These are phyloP conservation scores for Candida nanaspora DNA, from an alignment of 805 yeast species.

Conservation along the genomic window DNA sequence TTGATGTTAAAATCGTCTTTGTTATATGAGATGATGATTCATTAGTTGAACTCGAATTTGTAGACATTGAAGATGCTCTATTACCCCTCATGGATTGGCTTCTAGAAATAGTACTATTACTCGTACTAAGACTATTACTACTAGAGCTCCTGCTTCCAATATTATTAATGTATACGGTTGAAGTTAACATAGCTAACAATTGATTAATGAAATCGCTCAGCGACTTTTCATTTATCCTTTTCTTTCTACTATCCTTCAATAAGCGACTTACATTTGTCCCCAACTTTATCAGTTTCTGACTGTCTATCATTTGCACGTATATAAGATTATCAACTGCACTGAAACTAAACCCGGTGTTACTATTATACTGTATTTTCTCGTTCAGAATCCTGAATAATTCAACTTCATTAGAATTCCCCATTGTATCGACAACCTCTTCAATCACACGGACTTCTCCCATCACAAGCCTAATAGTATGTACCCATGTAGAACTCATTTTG, in stretches of 20 bases:
- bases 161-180: constrained; percentile 1
- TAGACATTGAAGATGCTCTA: background rate
- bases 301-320: constrained; percentile 2
- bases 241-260: background rate
- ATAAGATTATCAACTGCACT: background rate
- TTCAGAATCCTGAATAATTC: background rate
- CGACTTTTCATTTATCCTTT: background rate
- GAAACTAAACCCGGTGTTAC: background rate
- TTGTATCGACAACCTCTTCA: background rate
- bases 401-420: background rate
- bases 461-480: background rate
- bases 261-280: background rate
- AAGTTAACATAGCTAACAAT: background rate
- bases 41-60: background rate
- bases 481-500: background rate
- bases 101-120: background rate
- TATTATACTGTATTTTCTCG: background rate
- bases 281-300: constrained; percentile 1
- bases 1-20: background rate
- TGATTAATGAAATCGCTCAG: background rate
- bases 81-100: background rate
- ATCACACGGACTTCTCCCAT: background rate
- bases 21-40: too few species aligned
- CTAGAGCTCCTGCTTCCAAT: background rate
- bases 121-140: too few species aligned